These are phyloP conservation scores for Picochlorum sp. DNA, from an alignment of 139 green algal species.

Conservation along the genomic window DNA sequence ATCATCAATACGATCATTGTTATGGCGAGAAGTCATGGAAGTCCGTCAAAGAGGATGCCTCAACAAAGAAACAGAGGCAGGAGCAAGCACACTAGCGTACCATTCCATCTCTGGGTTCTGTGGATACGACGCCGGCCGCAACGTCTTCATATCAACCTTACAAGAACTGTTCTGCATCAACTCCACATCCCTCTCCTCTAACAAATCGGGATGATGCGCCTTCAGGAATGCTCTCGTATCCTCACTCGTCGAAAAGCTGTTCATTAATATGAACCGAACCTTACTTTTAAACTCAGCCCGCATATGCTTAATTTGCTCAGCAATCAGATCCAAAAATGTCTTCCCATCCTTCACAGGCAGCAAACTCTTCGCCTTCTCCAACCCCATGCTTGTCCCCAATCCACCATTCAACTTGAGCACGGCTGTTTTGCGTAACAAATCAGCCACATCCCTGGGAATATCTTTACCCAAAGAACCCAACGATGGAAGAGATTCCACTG, in stretches of 20 bases:
- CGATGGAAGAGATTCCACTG: slow-evolving; percentile 50
- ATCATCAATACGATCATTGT: background rate
- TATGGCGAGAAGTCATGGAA: background rate
- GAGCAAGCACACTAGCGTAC: slow-evolving; percentile 9
- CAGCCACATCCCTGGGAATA: background rate
- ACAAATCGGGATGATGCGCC: slow-evolving; percentile 56
- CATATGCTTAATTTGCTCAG: slow-evolving; percentile 80
- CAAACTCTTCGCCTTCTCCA: slow-evolving; percentile 88
- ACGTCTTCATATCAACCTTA: slow-evolving; percentile 70
- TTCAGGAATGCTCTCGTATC: slow-evolving; percentile 71
- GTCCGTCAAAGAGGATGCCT: background rate
- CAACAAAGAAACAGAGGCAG: slow-evolving; percentile 12
- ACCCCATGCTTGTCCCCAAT: slow-evolving; percentile 83
- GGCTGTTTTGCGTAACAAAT: slow-evolving; percentile 65
- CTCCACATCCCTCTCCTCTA: slow-evolving; percentile 62
- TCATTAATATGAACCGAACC: slow-evolving; percentile 84
- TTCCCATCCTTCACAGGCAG: slow-evolving; percentile 77
- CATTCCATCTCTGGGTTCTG: slow-evolving; percentile 71
- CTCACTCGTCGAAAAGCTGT: slow-evolving; percentile 72
- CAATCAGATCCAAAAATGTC: slow-evolving; percentile 93
- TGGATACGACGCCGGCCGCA: slow-evolving; percentile 48
- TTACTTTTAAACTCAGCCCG: slow-evolving; percentile 44
- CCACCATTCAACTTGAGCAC: slow-evolving; percentile 92
- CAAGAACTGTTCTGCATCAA: slow-evolving; percentile 86
- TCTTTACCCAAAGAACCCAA: slow-evolving; percentile 35